Conservation (phyloP, 768 basidiomycete genomes). For the Collybia sordida region DNA sequence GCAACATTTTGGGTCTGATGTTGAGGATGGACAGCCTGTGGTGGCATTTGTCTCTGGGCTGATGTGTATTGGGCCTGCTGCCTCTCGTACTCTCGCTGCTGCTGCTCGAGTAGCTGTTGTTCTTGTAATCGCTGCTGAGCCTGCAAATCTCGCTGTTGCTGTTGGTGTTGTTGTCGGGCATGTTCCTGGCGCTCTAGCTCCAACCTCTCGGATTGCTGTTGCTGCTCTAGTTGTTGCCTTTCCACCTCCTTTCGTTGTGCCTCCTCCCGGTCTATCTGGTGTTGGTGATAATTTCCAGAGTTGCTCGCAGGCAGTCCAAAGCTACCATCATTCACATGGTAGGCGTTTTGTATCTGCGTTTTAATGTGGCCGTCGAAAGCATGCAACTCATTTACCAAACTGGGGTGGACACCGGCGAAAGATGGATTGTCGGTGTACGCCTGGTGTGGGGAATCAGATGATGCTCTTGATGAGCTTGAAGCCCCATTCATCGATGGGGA, state of each 20-base stretch:
- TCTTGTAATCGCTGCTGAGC: slow-evolving; percentile 17
- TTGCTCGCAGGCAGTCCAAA: slow-evolving; percentile 26
- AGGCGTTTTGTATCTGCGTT: slow-evolving; percentile 48
- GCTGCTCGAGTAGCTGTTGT: slow-evolving; percentile 13
- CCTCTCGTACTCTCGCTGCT: slow-evolving; percentile 10
- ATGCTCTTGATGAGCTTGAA: slow-evolving; percentile 19
- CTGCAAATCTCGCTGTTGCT: slow-evolving; percentile 17
- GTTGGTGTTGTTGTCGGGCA: slow-evolving; percentile 13
- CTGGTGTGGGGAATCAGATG: slow-evolving; percentile 32
- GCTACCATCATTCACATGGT: slow-evolving; percentile 34
- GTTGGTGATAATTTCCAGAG: slow-evolving; percentile 4
- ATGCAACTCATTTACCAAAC: slow-evolving; percentile 52
- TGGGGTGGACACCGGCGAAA: slow-evolving; percentile 55
- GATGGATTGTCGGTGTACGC: slow-evolving; percentile 32
- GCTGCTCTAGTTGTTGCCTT: slow-evolving; percentile 19
- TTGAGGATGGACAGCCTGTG: slow-evolving; percentile 10
- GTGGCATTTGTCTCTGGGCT: slow-evolving; percentile 7
- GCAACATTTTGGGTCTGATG: slow-evolving; percentile 4
- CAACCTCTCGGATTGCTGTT: slow-evolving; percentile 20
- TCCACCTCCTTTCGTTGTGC: slow-evolving; percentile 23
- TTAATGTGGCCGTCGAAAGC: slow-evolving; percentile 56
- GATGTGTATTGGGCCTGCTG: slow-evolving; percentile 13
- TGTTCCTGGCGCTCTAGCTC: slow-evolving; percentile 18
- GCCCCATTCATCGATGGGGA: slow-evolving; percentile 1
- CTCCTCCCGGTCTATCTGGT: slow-evolving; percentile 25